phyloP scores from a whole-genome alignment of 192 early-diverging fungal species.

The Kappamyces sp. region DNA sequence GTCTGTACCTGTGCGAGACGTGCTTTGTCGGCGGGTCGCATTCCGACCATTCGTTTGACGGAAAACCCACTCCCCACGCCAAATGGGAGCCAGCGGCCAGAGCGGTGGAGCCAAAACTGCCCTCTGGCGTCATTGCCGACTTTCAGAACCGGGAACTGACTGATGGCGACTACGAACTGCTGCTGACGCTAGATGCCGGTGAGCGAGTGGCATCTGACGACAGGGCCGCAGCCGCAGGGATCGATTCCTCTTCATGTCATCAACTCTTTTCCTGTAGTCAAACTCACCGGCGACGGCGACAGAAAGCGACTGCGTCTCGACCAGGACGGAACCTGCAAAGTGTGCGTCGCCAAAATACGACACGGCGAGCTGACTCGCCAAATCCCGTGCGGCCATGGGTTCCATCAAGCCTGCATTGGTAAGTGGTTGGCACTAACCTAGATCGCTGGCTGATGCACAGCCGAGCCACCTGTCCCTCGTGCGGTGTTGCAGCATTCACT shows the following conservation, averaged over 20 bases:
- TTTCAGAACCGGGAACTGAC: conserved; percentile 29
- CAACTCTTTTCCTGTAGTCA: conserved; percentile 26
- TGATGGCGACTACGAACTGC: conserved; percentile 27
- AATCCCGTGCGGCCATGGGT: conserved; percentile 37
- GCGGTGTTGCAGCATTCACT: conserved; percentile 27
- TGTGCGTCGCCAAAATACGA: conserved; percentile 19
- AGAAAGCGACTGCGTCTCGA: conserved; percentile 16
- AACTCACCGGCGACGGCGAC: not conserved
- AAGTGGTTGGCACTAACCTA: not conserved
- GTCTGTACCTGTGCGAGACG: conserved; percentile 28
- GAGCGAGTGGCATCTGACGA: not conserved
- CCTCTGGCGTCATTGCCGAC: conserved; percentile 3
- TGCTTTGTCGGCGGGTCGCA: conserved; percentile 30
- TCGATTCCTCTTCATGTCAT: conserved; percentile 38
- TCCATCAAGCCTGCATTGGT: conserved; percentile 37
- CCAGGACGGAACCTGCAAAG: conserved; percentile 12
- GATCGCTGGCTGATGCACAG: conserved; percentile 38
- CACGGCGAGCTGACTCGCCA: conserved; percentile 21
- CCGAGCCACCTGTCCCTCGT: conserved; percentile 31
- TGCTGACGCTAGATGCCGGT: conserved; percentile 18
- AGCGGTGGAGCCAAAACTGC: conserved; percentile 17
- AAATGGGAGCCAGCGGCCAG: conserved; percentile 15
- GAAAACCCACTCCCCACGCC: conserved; percentile 1
- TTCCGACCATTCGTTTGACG: conserved; percentile 29
- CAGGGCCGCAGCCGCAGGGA: conserved; percentile 21